Evolutionary conservation across 148 eudicot genomes (phyloP).

Genomic region (Vaccinium myrtillus): DNA sequence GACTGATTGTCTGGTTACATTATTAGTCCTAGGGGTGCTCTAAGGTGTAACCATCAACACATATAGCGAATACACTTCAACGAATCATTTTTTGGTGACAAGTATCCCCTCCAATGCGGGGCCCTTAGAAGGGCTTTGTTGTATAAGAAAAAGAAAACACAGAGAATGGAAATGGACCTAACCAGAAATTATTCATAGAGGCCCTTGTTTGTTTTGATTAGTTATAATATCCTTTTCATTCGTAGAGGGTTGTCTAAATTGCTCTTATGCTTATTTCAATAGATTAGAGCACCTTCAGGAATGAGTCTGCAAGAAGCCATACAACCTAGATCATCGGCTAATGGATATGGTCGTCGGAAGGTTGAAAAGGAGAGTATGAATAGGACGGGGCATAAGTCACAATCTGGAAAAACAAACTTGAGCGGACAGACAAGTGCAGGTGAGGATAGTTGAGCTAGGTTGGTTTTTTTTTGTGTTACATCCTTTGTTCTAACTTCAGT

Average conservation of each 20-base stretch:
- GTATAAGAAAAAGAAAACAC: background rate
- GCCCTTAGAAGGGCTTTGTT: background rate
- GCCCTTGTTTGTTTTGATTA: background rate
- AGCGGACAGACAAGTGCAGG: slow-evolving; percentile 44
- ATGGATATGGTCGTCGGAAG: slow-evolving; percentile 67
- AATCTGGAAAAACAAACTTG: slow-evolving; percentile 56
- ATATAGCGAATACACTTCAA: background rate
- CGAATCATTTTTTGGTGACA: background rate
- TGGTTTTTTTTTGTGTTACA: slow-evolving; percentile 12
- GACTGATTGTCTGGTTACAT: background rate
- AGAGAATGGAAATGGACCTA: background rate
- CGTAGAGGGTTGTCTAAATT: background rate
- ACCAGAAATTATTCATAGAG: background rate
- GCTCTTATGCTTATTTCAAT: slow-evolving; percentile 2
- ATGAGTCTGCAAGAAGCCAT: slow-evolving; percentile 74
- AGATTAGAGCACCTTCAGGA: slow-evolving; percentile 32
- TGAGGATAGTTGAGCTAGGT: slow-evolving; percentile 28
- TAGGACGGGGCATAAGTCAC: slow-evolving; percentile 55
- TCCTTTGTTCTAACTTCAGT: slow-evolving; percentile 18
- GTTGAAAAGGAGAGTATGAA: slow-evolving; percentile 53
- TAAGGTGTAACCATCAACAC: background rate
- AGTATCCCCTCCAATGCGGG: background rate
- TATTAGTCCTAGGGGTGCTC: background rate
- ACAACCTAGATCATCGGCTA: slow-evolving; percentile 61
- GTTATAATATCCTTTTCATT: background rate